Base-by-base conservation (phyloP, 345 rosid species). In the Populus nigra region DNA sequence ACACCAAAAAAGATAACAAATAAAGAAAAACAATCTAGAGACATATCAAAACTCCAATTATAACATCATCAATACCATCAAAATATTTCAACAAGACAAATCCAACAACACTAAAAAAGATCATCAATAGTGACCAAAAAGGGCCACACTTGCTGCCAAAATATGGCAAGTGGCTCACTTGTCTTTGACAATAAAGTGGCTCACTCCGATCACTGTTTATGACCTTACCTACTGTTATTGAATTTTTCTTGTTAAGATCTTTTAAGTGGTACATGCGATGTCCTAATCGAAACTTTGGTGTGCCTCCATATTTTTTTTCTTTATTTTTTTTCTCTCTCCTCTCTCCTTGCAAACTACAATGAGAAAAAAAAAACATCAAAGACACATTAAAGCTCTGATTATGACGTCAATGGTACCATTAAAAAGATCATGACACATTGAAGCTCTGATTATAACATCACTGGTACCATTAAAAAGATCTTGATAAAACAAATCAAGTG, bases 191-290 rank as follows among this genome's bases (percentile, higher is more conserved):
- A 0, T 0, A 41, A 41, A 0, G 1, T 10, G 4, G 0, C 3
- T 3, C 1, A 10, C 0, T 41, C 3, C 0, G 1, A 41, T 10
- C 0, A 41, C 1, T 0, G 0, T 2, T 0, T 41, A 0, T 41
- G 0, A 8, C 0, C 3, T 10, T 41, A 0, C 0, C 10, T 41
- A 1, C 0, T 41, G 5, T 41, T 41, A 0, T 10, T 10, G 5
- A 0, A 41, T 41, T 41, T 11, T 0, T 9, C 1, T 41, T 2
- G 3, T 41, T 41, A 0, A 0, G 3, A 41, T 9, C 3, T 41
- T 41, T 41, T 9, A 0, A 41, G 3, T 10, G 0, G 0, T 41
- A 41, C 0, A 0, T 0, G 0, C 0, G 3, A 9, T 41, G 0
- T 10, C 0, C 2, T 9, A 9, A 9, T 9, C 1, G 3, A 41